Conservation (phyloP, 768 basidiomycete genomes). For the Leccinum arenicola region DNA sequence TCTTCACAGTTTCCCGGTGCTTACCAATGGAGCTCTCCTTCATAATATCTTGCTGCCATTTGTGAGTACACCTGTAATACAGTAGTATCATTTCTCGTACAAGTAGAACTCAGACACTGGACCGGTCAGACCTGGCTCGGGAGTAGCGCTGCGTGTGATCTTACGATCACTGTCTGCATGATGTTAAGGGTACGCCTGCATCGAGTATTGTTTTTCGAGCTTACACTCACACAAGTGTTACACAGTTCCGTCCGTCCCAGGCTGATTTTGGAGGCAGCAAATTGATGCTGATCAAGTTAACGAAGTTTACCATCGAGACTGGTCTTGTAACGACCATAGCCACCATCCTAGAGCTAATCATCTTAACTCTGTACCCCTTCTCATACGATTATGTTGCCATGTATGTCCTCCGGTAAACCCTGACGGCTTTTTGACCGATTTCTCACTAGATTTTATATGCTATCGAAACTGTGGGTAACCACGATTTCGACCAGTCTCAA, state of each 20-base stretch:
- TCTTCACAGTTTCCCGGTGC: too few relatives aligned
- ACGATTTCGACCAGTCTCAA: too few relatives aligned
- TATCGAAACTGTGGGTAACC: constrained; percentile 8
- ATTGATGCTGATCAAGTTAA: constrained; percentile 1
- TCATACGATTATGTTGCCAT: constrained; percentile 6
- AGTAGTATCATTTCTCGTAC: too few relatives aligned
- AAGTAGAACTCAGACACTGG: not conserved
- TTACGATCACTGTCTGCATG: not conserved
- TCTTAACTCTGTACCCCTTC: too few relatives aligned
- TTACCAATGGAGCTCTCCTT: too few relatives aligned
- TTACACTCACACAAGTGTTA: not conserved
- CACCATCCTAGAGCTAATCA: constrained; percentile 7
- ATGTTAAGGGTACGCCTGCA: not conserved
- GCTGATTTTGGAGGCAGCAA: not conserved
- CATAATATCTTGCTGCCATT: too few relatives aligned
- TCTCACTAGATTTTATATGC: not conserved
- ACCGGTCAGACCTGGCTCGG: not conserved
- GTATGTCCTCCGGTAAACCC: not conserved
- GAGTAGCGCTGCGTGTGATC: not conserved
- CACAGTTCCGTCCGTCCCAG: not conserved
- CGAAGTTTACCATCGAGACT: constrained; percentile 16
- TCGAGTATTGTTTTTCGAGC: not conserved
- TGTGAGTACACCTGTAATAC: constrained; percentile 1
- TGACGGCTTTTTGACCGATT: not conserved
- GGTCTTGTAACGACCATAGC: constrained; percentile 13